Percentiles rank a stretch among this genome's conserved stretches.
Evolutionary conservation across 129 eudicot genomes (phyloP).

Genomic region (Silybum marianum): DNA sequence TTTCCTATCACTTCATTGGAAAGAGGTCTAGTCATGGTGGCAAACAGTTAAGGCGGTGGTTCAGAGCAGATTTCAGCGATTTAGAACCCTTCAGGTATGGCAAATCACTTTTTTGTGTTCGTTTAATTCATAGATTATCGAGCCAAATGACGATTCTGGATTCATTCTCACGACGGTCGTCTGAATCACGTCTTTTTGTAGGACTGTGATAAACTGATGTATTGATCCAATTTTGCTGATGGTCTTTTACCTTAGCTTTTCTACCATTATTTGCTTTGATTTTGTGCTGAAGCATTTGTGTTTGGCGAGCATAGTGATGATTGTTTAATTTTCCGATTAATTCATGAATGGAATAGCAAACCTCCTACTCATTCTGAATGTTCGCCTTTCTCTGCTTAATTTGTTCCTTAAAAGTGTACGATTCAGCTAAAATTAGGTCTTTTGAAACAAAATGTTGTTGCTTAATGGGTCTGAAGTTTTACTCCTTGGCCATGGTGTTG

Average conservation of each 20-base stretch:
- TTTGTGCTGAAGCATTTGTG: neutral
- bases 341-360: slow-evolving; percentile 25
- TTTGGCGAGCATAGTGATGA: slow-evolving; percentile 24
- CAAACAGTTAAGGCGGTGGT: slow-evolving; percentile 52
- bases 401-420: too few relatives aligned
- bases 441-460: too few relatives aligned
- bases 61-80: neutral
- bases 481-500: too few relatives aligned
- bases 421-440: too few relatives aligned
- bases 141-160: slow-evolving; percentile 24
- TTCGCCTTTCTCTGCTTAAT: neutral
- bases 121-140: neutral
- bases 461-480: too few relatives aligned
- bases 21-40: slow-evolving; percentile 74
- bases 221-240: slow-evolving; percentile 28
- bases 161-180: slow-evolving; percentile 40
- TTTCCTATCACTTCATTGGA: slow-evolving; percentile 36
- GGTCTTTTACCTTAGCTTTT: slow-evolving; percentile 1
- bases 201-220: slow-evolving; percentile 32
- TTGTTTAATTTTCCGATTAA: slow-evolving; percentile 29
- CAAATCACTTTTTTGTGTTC: neutral
- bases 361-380: slow-evolving; percentile 43
- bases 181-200: slow-evolving; percentile 34
- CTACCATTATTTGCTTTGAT: neutral
- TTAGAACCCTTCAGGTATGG: slow-evolving; percentile 10